Evolutionary conservation across 768 basidiomycete species (phyloP).

Genomic region (Rhizopogon roseolus): DNA sequence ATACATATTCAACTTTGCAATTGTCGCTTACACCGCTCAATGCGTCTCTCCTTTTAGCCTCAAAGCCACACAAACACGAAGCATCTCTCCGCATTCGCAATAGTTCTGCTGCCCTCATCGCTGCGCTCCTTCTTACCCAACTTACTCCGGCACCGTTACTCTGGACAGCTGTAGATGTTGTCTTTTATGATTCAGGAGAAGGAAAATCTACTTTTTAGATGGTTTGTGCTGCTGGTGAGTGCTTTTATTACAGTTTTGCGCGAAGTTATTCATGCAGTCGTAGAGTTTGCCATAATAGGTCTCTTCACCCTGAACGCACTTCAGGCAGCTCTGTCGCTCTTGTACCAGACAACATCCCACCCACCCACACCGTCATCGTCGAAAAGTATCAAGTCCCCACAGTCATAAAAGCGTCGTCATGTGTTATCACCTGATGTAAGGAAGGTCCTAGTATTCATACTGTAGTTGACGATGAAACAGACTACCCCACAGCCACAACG

Average conservation of each 20-base stretch:
- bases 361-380: slow-evolving; percentile 21
- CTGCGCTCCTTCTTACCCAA: slow-evolving; percentile 29
- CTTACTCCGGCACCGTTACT: slow-evolving; percentile 33
- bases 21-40: not conserved
- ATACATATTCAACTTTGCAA: not conserved
- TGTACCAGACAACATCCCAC: slow-evolving; percentile 28
- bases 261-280: not conserved
- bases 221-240: slow-evolving; percentile 27
- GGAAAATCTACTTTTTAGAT: slow-evolving; percentile 12
- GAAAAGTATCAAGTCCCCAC: slow-evolving; percentile 16
- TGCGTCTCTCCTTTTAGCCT: not conserved
- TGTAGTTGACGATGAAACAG: slow-evolving; percentile 3
- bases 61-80: slow-evolving; percentile 33
- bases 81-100: slow-evolving; percentile 35
- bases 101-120: slow-evolving; percentile 28
- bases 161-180: slow-evolving; percentile 29
- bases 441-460: not conserved
- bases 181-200: slow-evolving; percentile 14
- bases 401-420: slow-evolving; percentile 19
- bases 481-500: slow-evolving; percentile 24
- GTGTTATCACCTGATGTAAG: slow-evolving; percentile 14
- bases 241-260: not conserved
- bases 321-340: slow-evolving; percentile 31
- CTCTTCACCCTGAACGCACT: slow-evolving; percentile 29
- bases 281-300: slow-evolving; percentile 26